Conservation (phyloP, 768 basidiomycete species). For the Collybiopsis luxurians region DNA sequence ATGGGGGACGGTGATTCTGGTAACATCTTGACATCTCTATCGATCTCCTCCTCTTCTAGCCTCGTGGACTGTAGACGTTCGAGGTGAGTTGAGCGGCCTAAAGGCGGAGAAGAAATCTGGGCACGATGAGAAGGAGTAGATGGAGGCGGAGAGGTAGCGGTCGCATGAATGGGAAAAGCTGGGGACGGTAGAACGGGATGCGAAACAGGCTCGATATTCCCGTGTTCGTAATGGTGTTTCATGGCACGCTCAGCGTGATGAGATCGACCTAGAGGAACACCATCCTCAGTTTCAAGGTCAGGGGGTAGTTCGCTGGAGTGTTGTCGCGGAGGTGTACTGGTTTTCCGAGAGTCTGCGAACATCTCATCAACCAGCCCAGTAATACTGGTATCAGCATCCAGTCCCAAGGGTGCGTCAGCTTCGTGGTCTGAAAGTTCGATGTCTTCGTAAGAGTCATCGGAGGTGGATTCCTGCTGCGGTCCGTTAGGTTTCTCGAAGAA, state of each 20-base stretch:
- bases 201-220: conserved; percentile 27
- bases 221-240: conserved; percentile 34
- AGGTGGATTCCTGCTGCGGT: conserved; percentile 18
- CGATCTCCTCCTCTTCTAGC: conserved; percentile 25
- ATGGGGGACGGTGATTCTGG: conserved; percentile 50
- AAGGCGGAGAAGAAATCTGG: conserved; percentile 20
- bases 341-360: conserved; percentile 41
- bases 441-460: conserved; percentile 42
- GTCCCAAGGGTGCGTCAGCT: conserved; percentile 25
- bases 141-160: conserved; percentile 18
- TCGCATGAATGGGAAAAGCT: conserved; percentile 10
- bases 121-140: conserved; percentile 13
- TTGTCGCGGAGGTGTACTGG: conserved; percentile 42
- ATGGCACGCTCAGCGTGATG: conserved; percentile 58
- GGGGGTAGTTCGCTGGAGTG: conserved; percentile 39
- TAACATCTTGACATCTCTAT: conserved; percentile 39
- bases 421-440: conserved; percentile 41
- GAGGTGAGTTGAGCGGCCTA: conserved; percentile 36
- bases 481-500: conserved; percentile 39
- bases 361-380: conserved; percentile 73
- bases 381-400: conserved; percentile 57
- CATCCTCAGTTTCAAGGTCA: conserved; percentile 62
- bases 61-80: conserved; percentile 29
- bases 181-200: conserved; percentile 4
- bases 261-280: conserved; percentile 59